A percentile compares a stretch with the other conserved stretches of the same genome.
Evolutionary conservation across 106 monocot genomes (phyloP).

Genomic region (Phalaenopsis aphrodite): DNA sequence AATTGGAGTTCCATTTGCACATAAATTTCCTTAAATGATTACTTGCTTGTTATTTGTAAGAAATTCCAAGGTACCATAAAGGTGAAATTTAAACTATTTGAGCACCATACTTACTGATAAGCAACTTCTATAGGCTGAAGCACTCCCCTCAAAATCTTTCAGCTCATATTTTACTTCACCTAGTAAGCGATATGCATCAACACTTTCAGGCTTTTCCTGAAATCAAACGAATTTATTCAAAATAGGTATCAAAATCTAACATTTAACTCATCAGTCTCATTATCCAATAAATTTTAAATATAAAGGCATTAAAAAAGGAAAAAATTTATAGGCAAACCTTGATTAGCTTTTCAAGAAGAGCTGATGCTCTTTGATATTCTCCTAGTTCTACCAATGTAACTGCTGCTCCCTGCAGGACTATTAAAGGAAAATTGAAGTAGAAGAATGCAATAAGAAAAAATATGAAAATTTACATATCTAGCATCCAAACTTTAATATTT

Average conservation of each 20-base stretch:
- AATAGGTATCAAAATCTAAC: background rate
- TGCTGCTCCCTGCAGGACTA: constrained; percentile 60
- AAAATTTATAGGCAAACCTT: constrained; percentile 31
- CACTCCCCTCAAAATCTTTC: constrained; percentile 84
- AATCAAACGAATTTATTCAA: constrained; percentile 9
- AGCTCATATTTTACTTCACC: constrained; percentile 84
- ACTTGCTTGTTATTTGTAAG: background rate
- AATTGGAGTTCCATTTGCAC: background rate
- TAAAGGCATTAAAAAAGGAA: background rate
- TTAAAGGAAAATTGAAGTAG: constrained; percentile 1
- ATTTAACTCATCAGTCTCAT: background rate
- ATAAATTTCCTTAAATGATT: background rate
- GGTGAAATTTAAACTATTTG: background rate
- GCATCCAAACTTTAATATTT: background rate
- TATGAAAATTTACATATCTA: too few relatives aligned
- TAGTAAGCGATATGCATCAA: constrained; percentile 66
- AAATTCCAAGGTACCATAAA: background rate
- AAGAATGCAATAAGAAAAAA: background rate
- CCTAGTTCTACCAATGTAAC: constrained; percentile 70
- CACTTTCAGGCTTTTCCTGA: constrained; percentile 64
- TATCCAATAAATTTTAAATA: background rate
- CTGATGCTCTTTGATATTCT: constrained; percentile 59
- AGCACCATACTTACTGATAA: constrained; percentile 61
- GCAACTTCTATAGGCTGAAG: constrained; percentile 56
- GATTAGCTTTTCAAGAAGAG: constrained; percentile 64